Conservation (phyloP, 306 rosid species). For the Spatholobus suberectus region DNA sequence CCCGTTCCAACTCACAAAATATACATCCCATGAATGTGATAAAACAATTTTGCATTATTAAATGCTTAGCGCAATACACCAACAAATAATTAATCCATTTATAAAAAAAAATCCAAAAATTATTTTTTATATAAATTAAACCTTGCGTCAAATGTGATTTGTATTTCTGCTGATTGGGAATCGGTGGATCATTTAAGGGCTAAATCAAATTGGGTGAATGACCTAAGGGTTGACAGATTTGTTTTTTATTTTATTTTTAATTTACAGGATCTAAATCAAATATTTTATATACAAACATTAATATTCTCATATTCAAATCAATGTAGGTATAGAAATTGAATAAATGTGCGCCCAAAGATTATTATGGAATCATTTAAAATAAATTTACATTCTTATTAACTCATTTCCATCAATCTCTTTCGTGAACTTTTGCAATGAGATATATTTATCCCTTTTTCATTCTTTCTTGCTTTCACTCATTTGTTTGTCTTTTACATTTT, state of each 20-base stretch:
- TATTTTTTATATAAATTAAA: neutral
- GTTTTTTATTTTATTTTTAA: too few species aligned
- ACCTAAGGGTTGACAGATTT: neutral
- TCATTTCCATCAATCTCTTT: too few species aligned
- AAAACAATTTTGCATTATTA: neutral
- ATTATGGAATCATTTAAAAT: neutral
- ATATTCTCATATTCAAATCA: neutral
- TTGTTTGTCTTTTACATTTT: neutral
- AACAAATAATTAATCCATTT: neutral
- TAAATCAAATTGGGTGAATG: neutral
- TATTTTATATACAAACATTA: neutral
- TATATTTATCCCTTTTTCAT: neutral
- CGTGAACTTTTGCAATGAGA: too few species aligned
- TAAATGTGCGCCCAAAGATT: neutral
- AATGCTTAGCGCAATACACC: neutral
- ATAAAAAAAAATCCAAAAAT: neutral
- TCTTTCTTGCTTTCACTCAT: neutral
- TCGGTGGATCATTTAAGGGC: neutral
- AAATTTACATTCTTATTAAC: neutral
- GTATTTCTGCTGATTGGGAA: neutral
- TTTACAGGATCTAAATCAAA: too few species aligned
- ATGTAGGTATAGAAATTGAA: neutral
- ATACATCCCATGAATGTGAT: neutral
- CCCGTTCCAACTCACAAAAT: neutral
- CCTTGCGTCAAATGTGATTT: neutral